Evolutionary conservation across 1,284 basidiomycete species (phyloP).

Genomic region (Sphaerobolus stellatus): DNA sequence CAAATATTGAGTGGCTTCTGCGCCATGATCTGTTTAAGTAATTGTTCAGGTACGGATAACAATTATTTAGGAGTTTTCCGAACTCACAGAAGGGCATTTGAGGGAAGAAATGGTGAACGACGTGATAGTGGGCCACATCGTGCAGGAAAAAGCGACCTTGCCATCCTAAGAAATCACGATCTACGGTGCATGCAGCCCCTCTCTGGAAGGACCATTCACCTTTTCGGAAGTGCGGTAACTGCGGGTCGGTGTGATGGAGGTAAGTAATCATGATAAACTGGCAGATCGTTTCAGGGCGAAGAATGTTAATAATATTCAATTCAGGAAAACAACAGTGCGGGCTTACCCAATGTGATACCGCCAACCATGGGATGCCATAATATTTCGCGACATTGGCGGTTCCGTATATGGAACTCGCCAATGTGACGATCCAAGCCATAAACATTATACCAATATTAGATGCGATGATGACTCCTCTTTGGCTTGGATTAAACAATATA

Average conservation of each 20-base stretch:
- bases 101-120: slow-evolving; percentile 38
- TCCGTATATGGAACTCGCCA: slow-evolving; percentile 35
- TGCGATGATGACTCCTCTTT: slow-evolving; percentile 51
- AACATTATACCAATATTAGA: slow-evolving; percentile 54
- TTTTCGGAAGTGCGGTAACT: slow-evolving; percentile 22
- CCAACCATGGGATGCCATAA: slow-evolving; percentile 59
- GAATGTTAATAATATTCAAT: slow-evolving; percentile 8
- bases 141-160: slow-evolving; percentile 23
- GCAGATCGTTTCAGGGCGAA: no score
- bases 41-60: not conserved
- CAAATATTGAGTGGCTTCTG: slow-evolving; percentile 17
- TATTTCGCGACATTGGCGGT: slow-evolving; percentile 45
- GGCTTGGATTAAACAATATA: slow-evolving; percentile 51
- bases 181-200: slow-evolving; percentile 18
- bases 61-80: not conserved
- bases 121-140: slow-evolving; percentile 45
- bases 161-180: slow-evolving; percentile 18
- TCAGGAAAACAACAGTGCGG: not conserved
- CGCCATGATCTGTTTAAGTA: slow-evolving; percentile 13
- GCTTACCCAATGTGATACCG: slow-evolving; percentile 50
- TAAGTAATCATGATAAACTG: slow-evolving; percentile 32
- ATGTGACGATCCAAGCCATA: slow-evolving; percentile 46
- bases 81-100: slow-evolving; percentile 29
- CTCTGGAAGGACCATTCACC: slow-evolving; percentile 19
- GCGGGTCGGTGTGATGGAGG: slow-evolving; percentile 24